These are phyloP conservation scores for Quambalaria eucalypti DNA, from an alignment of 1,284 basidiomycete species.

Conservation along the genomic window DNA sequence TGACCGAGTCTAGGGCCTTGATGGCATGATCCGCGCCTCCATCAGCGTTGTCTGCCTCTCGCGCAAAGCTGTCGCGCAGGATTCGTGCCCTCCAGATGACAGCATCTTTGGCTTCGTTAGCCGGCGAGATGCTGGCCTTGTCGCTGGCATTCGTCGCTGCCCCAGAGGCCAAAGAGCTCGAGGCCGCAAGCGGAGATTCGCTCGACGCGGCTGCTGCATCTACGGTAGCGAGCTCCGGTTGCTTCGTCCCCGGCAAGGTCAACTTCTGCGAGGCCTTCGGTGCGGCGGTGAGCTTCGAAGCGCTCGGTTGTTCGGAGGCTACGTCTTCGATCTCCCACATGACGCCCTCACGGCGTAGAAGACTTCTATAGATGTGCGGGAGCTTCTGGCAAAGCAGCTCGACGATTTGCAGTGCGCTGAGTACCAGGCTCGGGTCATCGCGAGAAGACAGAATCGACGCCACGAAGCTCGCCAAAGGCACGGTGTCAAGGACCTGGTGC, in stretches of 20 bases:
- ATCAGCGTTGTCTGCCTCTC: conserved; percentile 20
- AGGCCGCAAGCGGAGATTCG: not conserved
- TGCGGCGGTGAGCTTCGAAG: not conserved
- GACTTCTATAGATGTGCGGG: conserved; percentile 30
- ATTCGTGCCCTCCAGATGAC: conserved; percentile 39
- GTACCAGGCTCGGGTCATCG: conserved; percentile 26
- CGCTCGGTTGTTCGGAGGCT: conserved; percentile 14
- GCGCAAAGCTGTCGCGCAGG: conserved; percentile 24
- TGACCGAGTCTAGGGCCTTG: conserved; percentile 31
- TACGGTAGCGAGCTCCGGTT: conserved; percentile 1
- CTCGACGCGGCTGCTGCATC: not conserved
- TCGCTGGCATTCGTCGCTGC: not conserved
- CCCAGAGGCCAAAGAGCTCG: not conserved
- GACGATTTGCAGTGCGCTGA: conserved; percentile 42
- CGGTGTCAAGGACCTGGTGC: conserved; percentile 22
- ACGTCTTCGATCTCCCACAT: conserved; percentile 42
- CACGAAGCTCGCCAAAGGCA: conserved; percentile 42
- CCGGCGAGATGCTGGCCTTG: not conserved
- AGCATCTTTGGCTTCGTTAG: conserved; percentile 24
- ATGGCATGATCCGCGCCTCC: conserved; percentile 21
- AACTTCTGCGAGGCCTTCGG: not conserved
- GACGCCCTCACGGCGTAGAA: conserved; percentile 39
- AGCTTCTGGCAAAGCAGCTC: conserved; percentile 38
- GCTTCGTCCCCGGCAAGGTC: not conserved
- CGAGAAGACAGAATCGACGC: conserved; percentile 36